phyloP scores from a whole-genome alignment of 2,329 filamentous ascomycete genomes.

The Neonectria faginata region DNA sequence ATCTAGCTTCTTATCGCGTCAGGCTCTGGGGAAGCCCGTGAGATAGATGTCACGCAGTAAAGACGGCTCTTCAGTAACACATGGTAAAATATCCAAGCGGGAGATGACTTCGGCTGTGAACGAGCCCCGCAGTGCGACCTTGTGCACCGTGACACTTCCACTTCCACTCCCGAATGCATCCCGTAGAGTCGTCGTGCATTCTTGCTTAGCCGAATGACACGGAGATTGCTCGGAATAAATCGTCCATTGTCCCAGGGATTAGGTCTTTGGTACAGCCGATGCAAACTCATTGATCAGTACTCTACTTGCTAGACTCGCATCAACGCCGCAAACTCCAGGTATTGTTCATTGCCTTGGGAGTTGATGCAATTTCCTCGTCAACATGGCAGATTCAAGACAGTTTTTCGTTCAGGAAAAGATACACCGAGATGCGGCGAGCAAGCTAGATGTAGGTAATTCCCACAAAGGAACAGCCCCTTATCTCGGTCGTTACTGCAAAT shows the following conservation, averaged over 20 bases:
- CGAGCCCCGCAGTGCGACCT: conserved; percentile 6
- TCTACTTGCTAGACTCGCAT: background rate
- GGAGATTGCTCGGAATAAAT: conserved; percentile 14
- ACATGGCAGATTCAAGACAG: conserved; percentile 15
- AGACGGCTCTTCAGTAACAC: background rate
- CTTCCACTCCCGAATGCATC: conserved; percentile 21
- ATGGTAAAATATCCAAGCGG: background rate
- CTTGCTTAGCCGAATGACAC: background rate
- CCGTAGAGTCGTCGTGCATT: background rate
- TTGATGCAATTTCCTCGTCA: background rate
- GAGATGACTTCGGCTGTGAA: conserved; percentile 5
- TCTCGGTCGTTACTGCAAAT: background rate
- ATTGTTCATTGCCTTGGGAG: background rate
- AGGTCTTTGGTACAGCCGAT: background rate
- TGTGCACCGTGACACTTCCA: conserved; percentile 22
- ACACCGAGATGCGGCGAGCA: conserved; percentile 30
- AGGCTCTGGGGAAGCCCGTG: background rate
- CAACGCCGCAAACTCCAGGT: background rate
- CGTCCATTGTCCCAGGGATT: conserved; percentile 8
- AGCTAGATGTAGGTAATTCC: conserved; percentile 24
- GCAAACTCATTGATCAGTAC: background rate
- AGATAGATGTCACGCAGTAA: conserved; percentile 4
- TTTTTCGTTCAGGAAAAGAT: conserved; percentile 28
- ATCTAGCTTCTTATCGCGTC: background rate
- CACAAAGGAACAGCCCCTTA: too few species aligned